phyloP scores from a whole-genome alignment of 495 filamentous ascomycete genomes.

The Pseudevernia furfuracea region DNA sequence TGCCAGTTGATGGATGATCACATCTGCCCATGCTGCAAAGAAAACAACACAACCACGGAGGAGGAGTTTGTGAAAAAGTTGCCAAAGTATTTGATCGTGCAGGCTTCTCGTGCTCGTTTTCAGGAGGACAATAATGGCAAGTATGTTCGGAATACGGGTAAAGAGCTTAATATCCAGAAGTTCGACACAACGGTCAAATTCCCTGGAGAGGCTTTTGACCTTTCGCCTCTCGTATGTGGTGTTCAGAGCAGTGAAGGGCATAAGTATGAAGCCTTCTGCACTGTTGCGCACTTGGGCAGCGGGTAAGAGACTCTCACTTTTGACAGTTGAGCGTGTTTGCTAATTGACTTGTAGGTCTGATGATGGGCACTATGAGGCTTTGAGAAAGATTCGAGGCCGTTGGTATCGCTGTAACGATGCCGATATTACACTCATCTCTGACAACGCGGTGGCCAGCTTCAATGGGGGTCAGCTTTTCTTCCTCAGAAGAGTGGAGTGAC shows the following conservation, averaged over 20 bases:
- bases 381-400: background rate
- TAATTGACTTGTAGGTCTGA: background rate
- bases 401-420: background rate
- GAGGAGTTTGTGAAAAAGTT: background rate
- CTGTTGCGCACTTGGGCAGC: background rate
- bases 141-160: too few relatives aligned
- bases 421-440: background rate
- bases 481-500: background rate
- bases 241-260: background rate
- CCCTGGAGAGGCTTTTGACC: background rate
- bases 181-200: background rate
- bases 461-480: background rate
- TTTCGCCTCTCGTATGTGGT: background rate
- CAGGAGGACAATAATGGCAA: background rate
- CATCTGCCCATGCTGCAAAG: background rate
- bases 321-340: background rate
- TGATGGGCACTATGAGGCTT: background rate
- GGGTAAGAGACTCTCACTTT: background rate
- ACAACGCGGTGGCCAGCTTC: background rate
- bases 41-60: background rate
- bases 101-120: background rate
- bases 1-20: background rate
- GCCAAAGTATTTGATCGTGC: conserved; percentile 1
- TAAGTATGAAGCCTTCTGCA: background rate
- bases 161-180: background rate